Evolutionary conservation across 306 rosid genomes (phyloP), one percentile per base, ranked within the genome.

Genomic region (Cyamopsis tetragonoloba): DNA sequence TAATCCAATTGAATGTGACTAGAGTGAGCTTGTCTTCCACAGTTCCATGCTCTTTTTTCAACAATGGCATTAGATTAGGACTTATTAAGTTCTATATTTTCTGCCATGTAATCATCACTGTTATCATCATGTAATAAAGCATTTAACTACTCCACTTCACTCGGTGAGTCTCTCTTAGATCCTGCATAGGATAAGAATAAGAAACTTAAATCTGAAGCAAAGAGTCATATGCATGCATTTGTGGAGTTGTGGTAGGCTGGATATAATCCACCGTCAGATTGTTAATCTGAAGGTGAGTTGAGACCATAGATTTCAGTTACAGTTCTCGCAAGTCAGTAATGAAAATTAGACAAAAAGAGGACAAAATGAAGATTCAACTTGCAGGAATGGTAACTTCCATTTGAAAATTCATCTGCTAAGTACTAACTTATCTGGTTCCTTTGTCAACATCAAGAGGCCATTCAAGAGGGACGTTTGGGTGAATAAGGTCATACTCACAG

Each of bases 361-460:
- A 22, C 0, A 34, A 35, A 27, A 38, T 50, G 59, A 24, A 59
- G 62, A 30, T 39, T 63, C 37, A 63, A 57, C 14, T 26, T 5
- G 17, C 44, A 69, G 17, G 31, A 38, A 26, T 18, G 55, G 24
- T 46, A 54, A 39, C 50, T 48, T 46, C 31, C 44, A 18, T 61
- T 28, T 74, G 59, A 70, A 31, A 50, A 64, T 50, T 59, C 27
- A 59, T 26, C 61, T 55, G 10, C 26, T 32, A n/a, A n/a, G n/a
- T n/a, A n/a, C n/a, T n/a, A 71, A 14, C 44, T 34, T 23, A 35
- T 28, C 35, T 38, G 17, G 72, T 34, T 55, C 18, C 72, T 17
- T 20, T 47, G 53, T 35, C 80, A 84, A 84, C 86, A 58, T 66
- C 79, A 66, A 75, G 46, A 58, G 74, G 78, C 68, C 78, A 68